Evolutionary conservation across 2,329 filamentous ascomycete genomes (phyloP), one percentile per base, ranked within the genome.

Genomic region (Paecilomyces sp.): DNA sequence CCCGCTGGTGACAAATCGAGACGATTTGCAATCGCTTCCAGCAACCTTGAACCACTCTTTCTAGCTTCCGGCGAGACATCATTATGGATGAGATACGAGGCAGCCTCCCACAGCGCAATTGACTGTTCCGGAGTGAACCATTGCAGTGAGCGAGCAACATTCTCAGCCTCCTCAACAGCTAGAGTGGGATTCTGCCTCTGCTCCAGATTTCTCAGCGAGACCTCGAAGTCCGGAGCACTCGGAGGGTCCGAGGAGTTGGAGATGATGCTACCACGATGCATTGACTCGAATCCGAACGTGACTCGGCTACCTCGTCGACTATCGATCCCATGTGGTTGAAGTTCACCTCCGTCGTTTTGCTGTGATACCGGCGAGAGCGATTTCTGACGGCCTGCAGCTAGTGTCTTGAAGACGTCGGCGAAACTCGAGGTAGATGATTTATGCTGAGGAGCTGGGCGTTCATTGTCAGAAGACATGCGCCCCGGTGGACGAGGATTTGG

Each of bases 391-490:
- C 68, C 68, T 57, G 71, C 69, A 60, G 71, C 72, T 77, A 77
- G 58, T 50, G 74, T 75, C 63, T 75, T 76, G 64, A 77, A 75
- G 41, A 77, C 75, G 71, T 76, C 74, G 59, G 74, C 73, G 62
- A 77, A 73, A 61, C 67, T 75, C 31, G 73, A 73, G 58, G 74
- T 69, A 58, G 74, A 69, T 54, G 70, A 62, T 64, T 74, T 75
- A 60, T 70, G 66, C 60, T 72, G 68, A 31, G 71, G 68, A 57
- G 68, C 64, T 61, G 68, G 65, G 68, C 68, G 66, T 71, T 64
- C 75, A 75, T 78, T 74, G 65, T 76, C 75, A 68, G 74, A 69
- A 74, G 72, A 73, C 75, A 78, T 76, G 67, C 74, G 71, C 68
- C 63, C 65, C 61, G 62, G 51, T 57, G 59, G 52, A 58, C 36